Evolutionary conservation across 345 rosid species (phyloP), one percentile per base, ranked within the genome.

Genomic region (Pistacia integerrima): DNA sequence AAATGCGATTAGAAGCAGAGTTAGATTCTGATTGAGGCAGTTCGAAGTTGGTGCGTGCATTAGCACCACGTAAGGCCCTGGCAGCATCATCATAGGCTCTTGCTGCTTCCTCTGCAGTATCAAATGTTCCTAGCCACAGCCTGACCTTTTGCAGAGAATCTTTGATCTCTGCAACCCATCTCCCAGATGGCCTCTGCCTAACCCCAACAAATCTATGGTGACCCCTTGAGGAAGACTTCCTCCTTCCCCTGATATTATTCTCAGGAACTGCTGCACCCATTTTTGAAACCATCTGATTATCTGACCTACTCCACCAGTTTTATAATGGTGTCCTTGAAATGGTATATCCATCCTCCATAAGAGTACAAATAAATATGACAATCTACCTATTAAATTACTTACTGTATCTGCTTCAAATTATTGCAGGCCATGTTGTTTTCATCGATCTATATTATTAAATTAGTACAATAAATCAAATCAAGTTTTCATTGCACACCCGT

Each of bases 161-260:
- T 73, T 84, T 88, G 64, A 88, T 88, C 84, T 88, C 91, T 0
- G 91, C 91, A 12, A 85, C 91, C 91, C 88, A 88, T 70, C 91
- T 76, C 62, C 88, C 89, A 0, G 91, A 88, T 8, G 89, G 88
- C 46, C 91, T 79, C 77, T 86, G 89, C 75, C 91, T 68, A 11
- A 88, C 89, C 13, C 91, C 91, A 0, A 86, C 88, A 62, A 88
- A 86, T 22, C 82, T 74, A 52, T 76, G 84, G 84, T 88, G 89
- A 25, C 89, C 89, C 63, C 88, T 81, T 8, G 84, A 74, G 1
- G 85, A 82, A 51, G 87, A 71, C 76, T 83, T 88, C 74, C 22
- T 81, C 70, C 73, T 78, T 30, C 81, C 83, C 57, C 83, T 22
- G 13, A 54, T 14, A 49, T 46, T 9, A 17, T 67, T 67, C 12